Conservation (phyloP, 1,139 yeast species). For the Hemisphaericaspora xylanilytica region DNA sequence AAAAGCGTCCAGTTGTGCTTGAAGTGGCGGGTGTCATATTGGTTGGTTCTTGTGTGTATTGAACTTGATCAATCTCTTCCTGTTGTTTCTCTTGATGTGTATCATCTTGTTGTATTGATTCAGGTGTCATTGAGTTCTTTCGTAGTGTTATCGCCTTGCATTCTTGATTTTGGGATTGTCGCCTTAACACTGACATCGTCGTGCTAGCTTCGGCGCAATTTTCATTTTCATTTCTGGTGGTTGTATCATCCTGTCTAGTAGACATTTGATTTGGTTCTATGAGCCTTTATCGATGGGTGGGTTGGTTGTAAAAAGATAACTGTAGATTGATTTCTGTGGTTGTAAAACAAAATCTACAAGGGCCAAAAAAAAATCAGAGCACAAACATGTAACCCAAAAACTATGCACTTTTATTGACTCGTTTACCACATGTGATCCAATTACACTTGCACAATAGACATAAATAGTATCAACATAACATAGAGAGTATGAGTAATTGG, state of each 20-base stretch:
- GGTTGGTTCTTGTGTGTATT: neutral
- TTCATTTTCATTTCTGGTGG: neutral
- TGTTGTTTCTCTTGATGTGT: neutral
- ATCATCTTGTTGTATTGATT: neutral
- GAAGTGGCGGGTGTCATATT: neutral
- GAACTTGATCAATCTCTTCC: neutral
- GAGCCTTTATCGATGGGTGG: too few relatives aligned
- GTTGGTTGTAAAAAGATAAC: too few relatives aligned
- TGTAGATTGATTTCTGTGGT: too few relatives aligned
- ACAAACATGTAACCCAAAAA: too few relatives aligned
- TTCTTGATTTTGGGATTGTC: neutral
- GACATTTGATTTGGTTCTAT: neutral
- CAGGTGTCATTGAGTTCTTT: neutral
- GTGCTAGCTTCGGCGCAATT: neutral
- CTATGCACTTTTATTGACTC: too few relatives aligned
- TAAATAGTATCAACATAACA: neutral
- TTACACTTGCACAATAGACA: neutral
- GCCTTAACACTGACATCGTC: neutral
- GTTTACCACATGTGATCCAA: too few relatives aligned
- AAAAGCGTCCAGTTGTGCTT: slow-evolving; percentile 3
- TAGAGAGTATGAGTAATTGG: slow-evolving; percentile 15
- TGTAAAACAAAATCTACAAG: too few relatives aligned
- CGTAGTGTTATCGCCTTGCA: neutral
- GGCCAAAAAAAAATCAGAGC: too few relatives aligned
- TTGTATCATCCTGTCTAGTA: neutral